These are phyloP conservation scores for Colletotrichum cereale DNA, from an alignment of 2,329 filamentous ascomycete species.

Conservation along the genomic window DNA sequence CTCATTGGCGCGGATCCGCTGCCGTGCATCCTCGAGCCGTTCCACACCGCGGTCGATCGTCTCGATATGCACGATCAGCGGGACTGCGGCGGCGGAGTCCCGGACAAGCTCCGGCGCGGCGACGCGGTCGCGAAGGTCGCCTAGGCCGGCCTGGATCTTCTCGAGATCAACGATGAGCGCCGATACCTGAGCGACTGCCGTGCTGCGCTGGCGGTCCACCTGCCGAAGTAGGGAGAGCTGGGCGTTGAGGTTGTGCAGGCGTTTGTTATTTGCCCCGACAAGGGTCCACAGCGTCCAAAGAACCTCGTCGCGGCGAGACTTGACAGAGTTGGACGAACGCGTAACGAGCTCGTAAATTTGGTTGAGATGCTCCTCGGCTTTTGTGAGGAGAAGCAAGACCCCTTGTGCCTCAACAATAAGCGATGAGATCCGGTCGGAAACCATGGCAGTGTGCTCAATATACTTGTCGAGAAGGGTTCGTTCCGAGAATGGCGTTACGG, in stretches of 20 bases:
- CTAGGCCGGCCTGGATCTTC: constrained; percentile 77
- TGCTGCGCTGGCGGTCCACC: constrained; percentile 74
- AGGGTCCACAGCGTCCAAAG: constrained; percentile 80
- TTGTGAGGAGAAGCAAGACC: constrained; percentile 73
- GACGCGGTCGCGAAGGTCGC: constrained; percentile 79
- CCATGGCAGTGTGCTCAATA: constrained; percentile 76
- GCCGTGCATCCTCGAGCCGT: constrained; percentile 74
- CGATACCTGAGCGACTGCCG: constrained; percentile 76
- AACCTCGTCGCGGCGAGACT: constrained; percentile 72
- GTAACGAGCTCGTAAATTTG: constrained; percentile 78
- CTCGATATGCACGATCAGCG: constrained; percentile 80
- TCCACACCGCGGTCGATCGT: constrained; percentile 80
- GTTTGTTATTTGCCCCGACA: constrained; percentile 75
- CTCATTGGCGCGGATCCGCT: constrained; percentile 69
- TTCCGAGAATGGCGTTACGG: constrained; percentile 65
- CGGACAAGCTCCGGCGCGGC: constrained; percentile 73
- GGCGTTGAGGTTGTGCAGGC: constrained; percentile 70
- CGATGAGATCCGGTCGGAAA: constrained; percentile 75
- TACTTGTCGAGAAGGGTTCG: constrained; percentile 79
- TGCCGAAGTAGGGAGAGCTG: constrained; percentile 74
- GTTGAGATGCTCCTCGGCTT: constrained; percentile 77
- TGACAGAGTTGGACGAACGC: constrained; percentile 70
- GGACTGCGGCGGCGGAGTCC: constrained; percentile 62
- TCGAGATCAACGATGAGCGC: constrained; percentile 79
- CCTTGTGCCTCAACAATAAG: constrained; percentile 79